These are phyloP conservation scores for Salix koriyanagi DNA, from an alignment of 345 rosid species.

Conservation along the genomic window DNA sequence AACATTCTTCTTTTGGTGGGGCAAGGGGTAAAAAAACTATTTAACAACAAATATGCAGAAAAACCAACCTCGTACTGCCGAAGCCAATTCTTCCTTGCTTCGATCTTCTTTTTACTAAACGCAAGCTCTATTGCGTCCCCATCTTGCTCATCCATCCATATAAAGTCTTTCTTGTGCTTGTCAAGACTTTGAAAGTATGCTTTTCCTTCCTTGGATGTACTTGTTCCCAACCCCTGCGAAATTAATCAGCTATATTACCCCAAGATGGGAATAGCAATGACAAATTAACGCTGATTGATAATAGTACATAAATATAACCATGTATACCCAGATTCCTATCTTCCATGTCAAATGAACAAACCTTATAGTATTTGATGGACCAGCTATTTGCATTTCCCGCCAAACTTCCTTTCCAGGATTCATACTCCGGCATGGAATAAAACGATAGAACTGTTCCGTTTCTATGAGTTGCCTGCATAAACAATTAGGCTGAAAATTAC, in stretches of 20 bases:
- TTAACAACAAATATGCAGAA: neutral
- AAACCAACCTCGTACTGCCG: slow-evolving; percentile 63
- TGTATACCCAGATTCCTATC: neutral
- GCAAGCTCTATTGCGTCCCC: slow-evolving; percentile 96
- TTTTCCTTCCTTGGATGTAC: slow-evolving; percentile 66
- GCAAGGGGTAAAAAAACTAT: neutral
- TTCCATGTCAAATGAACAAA: slow-evolving; percentile 23
- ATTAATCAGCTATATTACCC: neutral
- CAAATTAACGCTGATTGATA: neutral
- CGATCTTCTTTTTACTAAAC: slow-evolving; percentile 92
- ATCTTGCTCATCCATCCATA: slow-evolving; percentile 74
- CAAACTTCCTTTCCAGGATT: slow-evolving; percentile 76
- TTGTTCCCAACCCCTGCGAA: slow-evolving; percentile 89
- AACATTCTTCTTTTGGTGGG: neutral
- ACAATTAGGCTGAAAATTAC: neutral
- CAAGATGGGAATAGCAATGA: neutral
- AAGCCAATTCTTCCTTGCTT: slow-evolving; percentile 95
- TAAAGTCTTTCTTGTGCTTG: slow-evolving; percentile 78
- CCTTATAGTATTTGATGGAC: slow-evolving; percentile 96
- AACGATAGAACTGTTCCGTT: slow-evolving; percentile 50
- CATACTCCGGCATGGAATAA: slow-evolving; percentile 93
- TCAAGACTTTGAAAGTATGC: slow-evolving; percentile 59
- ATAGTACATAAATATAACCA: neutral
- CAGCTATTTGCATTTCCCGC: slow-evolving; percentile 64
- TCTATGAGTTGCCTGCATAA: slow-evolving; percentile 59